Conservation (phyloP, 2,329 filamentous ascomycete species). For the Sclerotinia borealis region DNA sequence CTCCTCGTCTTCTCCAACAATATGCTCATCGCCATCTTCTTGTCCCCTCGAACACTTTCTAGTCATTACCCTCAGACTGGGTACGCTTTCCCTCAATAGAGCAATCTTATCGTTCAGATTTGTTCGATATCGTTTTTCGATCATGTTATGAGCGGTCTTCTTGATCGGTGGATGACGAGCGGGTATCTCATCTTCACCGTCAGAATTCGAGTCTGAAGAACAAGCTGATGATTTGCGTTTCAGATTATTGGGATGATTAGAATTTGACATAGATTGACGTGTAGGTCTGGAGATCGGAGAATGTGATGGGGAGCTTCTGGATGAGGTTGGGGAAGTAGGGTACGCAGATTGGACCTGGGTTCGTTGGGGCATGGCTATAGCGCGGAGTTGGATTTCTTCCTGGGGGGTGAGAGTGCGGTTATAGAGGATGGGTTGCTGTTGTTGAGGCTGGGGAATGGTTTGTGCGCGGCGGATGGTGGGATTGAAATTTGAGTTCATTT, state of each 20-base stretch:
- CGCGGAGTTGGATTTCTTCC: slow-evolving; percentile 42
- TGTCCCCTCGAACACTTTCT: slow-evolving; percentile 46
- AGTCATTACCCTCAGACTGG: slow-evolving; percentile 54
- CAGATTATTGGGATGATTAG: slow-evolving; percentile 46
- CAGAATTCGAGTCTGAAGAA: slow-evolving; percentile 24
- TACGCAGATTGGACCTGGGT: slow-evolving; percentile 33
- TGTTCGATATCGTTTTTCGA: slow-evolving; percentile 77
- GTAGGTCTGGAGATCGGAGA: slow-evolving; percentile 46
- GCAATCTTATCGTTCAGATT: slow-evolving; percentile 82
- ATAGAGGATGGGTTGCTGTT: slow-evolving; percentile 9
- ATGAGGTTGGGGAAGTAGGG: slow-evolving; percentile 46
- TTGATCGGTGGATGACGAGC: slow-evolving; percentile 45
- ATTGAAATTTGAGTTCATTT: slow-evolving; percentile 7
- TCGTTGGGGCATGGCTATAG: slow-evolving; percentile 55
- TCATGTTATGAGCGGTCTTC: slow-evolving; percentile 80
- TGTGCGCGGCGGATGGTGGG: neutral
- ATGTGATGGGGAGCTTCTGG: slow-evolving; percentile 21
- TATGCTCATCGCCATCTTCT: slow-evolving; percentile 31
- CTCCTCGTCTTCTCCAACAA: slow-evolving; percentile 33
- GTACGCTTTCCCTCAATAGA: slow-evolving; percentile 67
- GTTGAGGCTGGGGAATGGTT: slow-evolving; percentile 4
- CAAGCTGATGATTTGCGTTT: slow-evolving; percentile 12
- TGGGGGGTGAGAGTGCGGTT: slow-evolving; percentile 19
- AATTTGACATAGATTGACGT: slow-evolving; percentile 28
- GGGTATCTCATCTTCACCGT: slow-evolving; percentile 47